These are phyloP conservation scores for Xerocomus brunneocitrinus DNA, from an alignment of 768 basidiomycete species.

Conservation along the genomic window DNA sequence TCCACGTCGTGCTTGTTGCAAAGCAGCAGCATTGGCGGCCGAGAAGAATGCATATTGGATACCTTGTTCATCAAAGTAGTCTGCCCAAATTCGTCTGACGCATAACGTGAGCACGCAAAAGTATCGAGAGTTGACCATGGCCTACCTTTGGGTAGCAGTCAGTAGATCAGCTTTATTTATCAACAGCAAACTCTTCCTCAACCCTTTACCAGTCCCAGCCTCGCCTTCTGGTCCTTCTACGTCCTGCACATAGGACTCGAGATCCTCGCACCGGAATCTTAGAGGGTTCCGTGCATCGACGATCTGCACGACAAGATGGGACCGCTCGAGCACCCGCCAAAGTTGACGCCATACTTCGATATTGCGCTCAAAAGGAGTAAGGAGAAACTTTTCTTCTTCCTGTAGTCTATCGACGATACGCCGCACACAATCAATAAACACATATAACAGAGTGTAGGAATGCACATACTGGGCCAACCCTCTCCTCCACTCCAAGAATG, in stretches of 20 bases:
- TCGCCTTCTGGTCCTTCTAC: conserved; percentile 82
- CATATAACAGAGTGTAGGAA: not conserved
- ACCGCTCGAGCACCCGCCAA: conserved; percentile 94
- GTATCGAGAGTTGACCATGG: not conserved
- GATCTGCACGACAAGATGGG: conserved; percentile 92
- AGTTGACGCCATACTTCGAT: conserved; percentile 98
- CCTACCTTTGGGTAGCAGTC: conserved; percentile 79
- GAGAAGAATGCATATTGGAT: conserved; percentile 91
- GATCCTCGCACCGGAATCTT: conserved; percentile 86
- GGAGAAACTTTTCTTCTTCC: conserved; percentile 79
- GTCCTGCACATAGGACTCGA: conserved; percentile 81
- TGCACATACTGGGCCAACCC: conserved; percentile 79
- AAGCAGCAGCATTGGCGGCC: conserved; percentile 78
- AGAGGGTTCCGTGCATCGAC: conserved; percentile 95
- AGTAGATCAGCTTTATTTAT: conserved; percentile 96
- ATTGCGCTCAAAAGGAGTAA: conserved; percentile 96
- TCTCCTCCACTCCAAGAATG: conserved; percentile 92
- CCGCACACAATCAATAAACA: not conserved
- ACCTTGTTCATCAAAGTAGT: conserved; percentile 75
- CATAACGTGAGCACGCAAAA: conserved; percentile 22
- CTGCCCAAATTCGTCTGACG: conserved; percentile 80
- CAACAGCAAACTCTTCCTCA: conserved; percentile 72
- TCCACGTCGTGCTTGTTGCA: conserved; percentile 63
- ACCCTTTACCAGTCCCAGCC: conserved; percentile 66
- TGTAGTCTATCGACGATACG: conserved; percentile 55